These are phyloP conservation scores for Gomphus bonarii DNA, from an alignment of 1,284 basidiomycete genomes.

Conservation along the genomic window DNA sequence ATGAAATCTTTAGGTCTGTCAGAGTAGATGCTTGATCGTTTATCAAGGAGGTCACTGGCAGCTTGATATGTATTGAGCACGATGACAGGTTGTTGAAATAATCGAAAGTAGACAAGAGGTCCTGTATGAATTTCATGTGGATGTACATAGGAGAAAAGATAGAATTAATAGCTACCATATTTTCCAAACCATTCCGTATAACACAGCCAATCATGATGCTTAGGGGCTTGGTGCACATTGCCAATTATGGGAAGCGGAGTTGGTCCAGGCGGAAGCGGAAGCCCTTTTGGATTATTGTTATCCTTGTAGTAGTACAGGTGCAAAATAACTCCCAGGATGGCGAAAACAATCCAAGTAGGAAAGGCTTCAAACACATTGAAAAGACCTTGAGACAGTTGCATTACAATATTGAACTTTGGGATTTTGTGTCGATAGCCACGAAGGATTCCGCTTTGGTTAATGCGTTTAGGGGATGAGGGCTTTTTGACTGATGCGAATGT, in stretches of 20 bases:
- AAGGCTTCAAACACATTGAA: not conserved
- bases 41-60: constrained; percentile 39
- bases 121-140: constrained; percentile 20
- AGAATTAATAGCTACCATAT: constrained; percentile 27
- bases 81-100: constrained; percentile 26
- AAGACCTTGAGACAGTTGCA: not conserved
- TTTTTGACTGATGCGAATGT: too few species aligned
- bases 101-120: constrained; percentile 40
- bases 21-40: constrained; percentile 39
- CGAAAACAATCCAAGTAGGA: not conserved
- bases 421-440: not conserved
- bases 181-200: constrained; percentile 37
- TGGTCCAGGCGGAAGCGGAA: constrained; percentile 26
- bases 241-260: constrained; percentile 34
- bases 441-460: not conserved
- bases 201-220: constrained; percentile 37
- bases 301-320: not conserved
- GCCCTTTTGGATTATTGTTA: not conserved
- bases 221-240: constrained; percentile 37
- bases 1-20: constrained; percentile 26
- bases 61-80: constrained; percentile 31
- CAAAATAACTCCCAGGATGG: not conserved
- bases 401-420: not conserved
- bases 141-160: not conserved
- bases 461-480: too few species aligned